Conservation (phyloP, 495 filamentous ascomycete genomes). For the Trichoderma erinaceum region DNA sequence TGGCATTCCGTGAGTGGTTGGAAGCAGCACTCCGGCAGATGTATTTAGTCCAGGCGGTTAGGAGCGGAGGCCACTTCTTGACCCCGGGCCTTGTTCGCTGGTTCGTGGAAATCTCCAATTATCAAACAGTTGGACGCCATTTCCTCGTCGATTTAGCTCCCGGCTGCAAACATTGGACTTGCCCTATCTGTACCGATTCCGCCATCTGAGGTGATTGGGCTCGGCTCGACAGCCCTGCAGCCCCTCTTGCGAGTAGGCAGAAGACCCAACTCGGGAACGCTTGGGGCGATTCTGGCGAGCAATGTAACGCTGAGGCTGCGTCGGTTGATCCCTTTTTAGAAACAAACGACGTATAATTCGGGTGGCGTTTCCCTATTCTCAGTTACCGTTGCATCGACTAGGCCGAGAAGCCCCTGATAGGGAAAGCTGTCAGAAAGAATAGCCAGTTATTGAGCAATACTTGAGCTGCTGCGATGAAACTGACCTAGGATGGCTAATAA, state of each 20-base stretch:
- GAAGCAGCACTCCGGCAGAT: neutral
- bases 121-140: neutral
- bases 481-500: too few relatives aligned
- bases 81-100: neutral
- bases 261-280: neutral
- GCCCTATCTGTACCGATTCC: neutral
- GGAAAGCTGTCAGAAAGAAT: too few relatives aligned
- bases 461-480: too few relatives aligned
- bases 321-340: neutral
- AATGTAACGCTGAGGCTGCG: conserved; percentile 8
- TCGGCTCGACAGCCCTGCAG: neutral
- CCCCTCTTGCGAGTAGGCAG: neutral
- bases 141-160: conserved; percentile 1
- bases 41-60: neutral
- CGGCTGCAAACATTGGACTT: neutral
- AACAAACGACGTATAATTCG: conserved; percentile 8
- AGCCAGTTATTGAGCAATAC: too few relatives aligned
- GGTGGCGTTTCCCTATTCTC: neutral
- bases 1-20: neutral
- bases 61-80: conserved; percentile 8
- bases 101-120: conserved; percentile 1
- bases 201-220: conserved; percentile 6
- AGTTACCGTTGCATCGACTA: neutral
- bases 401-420: neutral
- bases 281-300: neutral